A percentile compares a stretch with the other conserved stretches of the same genome.
phyloP scores from a whole-genome alignment of 768 basidiomycete species.

The Lentinula edodes region DNA sequence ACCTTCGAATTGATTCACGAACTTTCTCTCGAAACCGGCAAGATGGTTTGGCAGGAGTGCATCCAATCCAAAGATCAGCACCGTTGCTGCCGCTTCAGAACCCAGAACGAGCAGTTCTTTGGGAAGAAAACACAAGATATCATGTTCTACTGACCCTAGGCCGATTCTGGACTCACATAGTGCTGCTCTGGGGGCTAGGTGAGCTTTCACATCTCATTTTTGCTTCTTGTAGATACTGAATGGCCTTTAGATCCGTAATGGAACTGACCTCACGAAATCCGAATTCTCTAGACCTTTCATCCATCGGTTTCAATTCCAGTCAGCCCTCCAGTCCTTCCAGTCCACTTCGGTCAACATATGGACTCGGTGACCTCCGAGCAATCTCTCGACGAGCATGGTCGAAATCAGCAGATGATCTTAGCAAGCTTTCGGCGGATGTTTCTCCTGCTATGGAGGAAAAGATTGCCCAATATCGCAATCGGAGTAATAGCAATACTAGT shows the following conservation, averaged over 20 bases:
- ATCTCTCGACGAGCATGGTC: slow-evolving; percentile 76
- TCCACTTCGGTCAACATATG: slow-evolving; percentile 20
- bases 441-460: slow-evolving; percentile 52
- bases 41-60: slow-evolving; percentile 68
- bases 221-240: slow-evolving; percentile 16
- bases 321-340: slow-evolving; percentile 32
- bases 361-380: slow-evolving; percentile 60
- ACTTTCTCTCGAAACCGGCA: slow-evolving; percentile 60
- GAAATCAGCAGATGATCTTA: slow-evolving; percentile 70
- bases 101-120: slow-evolving; percentile 40
- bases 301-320: slow-evolving; percentile 26
- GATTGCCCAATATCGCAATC: slow-evolving; percentile 59
- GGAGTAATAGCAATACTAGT: slow-evolving; percentile 46
- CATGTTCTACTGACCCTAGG: slow-evolving; percentile 76
- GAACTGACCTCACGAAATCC: slow-evolving; percentile 44
- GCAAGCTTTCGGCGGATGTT: slow-evolving; percentile 22
- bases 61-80: slow-evolving; percentile 42
- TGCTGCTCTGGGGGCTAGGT: slow-evolving; percentile 47
- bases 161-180: slow-evolving; percentile 62
- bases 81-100: slow-evolving; percentile 28
- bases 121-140: slow-evolving; percentile 70
- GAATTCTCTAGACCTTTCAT: slow-evolving; percentile 38
- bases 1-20: slow-evolving; percentile 49
- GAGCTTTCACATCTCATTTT: slow-evolving; percentile 21
- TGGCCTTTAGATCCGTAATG: slow-evolving; percentile 50